Evolutionary conservation across 1,284 basidiomycete species (phyloP), one percentile per base, ranked within the genome.

Genomic region (Erythrobasidium hasegawianum): DNA sequence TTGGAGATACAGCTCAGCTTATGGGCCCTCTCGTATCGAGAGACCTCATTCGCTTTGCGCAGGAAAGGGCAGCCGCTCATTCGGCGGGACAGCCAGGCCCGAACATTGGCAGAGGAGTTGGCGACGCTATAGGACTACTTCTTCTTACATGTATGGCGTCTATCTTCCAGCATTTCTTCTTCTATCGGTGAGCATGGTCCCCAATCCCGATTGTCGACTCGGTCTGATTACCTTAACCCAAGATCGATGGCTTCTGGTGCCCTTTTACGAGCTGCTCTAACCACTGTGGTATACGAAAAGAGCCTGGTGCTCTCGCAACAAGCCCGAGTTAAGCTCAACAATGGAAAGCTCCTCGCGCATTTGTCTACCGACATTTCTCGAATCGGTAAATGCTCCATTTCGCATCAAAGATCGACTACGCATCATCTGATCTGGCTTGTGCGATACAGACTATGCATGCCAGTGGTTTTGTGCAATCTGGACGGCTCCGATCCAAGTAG

Each of bases 331-430:
- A 86, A 86, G 22, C 81, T 92, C 38, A 85, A 88, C 0, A 93
- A 90, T 72, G 91, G 91, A 43, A 87, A 87, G 74, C 83, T 94
- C 40, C 86, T 95, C 69, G 94, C 92, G 73, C 90, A 94, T 78
- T 93, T 97, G 70, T 92, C 89, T 2, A 94, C 92, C 0, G 94
- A 97, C 76, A 86, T 91, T 29, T 88, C 86, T n/a, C 84, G 93
- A 38, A 90, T 97, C 75, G 92, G 96, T 76, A 96, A 92, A 22
- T 70, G 64, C 5, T 1, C 10, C 20, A 2, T 50, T 11, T 47
- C n/a, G 20, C 20, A 10, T 11, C 4, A 11, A 13, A 38, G 7
- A n/a, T 11, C 13, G 52, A 16, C 38, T n/a, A 10, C 16, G 47
- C 14, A 18, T 29, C 27, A 27, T 26, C 45, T 20, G 26, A 10